phyloP scores from a whole-genome alignment of 2,329 filamentous ascomycete species.

The Pseudocercospora fuligena region DNA sequence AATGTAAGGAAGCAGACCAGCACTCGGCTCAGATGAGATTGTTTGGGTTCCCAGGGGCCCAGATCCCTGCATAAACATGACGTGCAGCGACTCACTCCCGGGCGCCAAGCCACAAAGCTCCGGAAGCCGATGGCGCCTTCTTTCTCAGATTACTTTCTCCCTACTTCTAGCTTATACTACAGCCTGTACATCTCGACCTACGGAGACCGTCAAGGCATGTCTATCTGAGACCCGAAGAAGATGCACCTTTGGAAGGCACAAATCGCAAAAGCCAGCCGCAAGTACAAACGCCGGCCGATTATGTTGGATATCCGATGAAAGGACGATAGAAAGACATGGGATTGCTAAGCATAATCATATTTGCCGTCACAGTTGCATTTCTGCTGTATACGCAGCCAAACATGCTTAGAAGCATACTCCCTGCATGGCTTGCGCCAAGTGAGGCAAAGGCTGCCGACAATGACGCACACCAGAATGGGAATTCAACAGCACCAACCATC shows the following conservation, averaged over 20 bases:
- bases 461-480: slow-evolving; percentile 10
- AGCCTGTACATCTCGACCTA: neutral
- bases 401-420: slow-evolving; percentile 41
- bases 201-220: neutral
- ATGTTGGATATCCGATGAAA: slow-evolving; percentile 23
- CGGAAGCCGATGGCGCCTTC: neutral
- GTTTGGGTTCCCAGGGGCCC: no score
- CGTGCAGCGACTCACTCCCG: neutral
- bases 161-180: neutral
- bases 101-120: neutral
- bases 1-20: no score
- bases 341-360: slow-evolving; percentile 45
- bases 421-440: slow-evolving; percentile 34
- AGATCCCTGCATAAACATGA: neutral
- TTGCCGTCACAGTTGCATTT: slow-evolving; percentile 47
- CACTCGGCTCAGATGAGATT: no score
- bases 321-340: slow-evolving; percentile 42
- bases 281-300: slow-evolving; percentile 12
- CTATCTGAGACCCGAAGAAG: neutral
- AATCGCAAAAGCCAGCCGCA: neutral
- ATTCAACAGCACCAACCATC: neutral
- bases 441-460: neutral
- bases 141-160: neutral
- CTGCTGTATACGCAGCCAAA: slow-evolving; percentile 48
- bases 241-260: neutral